Evolutionary conservation across 2,329 filamentous ascomycete genomes (phyloP).

Genomic region (Aspergillus phoenicis): DNA sequence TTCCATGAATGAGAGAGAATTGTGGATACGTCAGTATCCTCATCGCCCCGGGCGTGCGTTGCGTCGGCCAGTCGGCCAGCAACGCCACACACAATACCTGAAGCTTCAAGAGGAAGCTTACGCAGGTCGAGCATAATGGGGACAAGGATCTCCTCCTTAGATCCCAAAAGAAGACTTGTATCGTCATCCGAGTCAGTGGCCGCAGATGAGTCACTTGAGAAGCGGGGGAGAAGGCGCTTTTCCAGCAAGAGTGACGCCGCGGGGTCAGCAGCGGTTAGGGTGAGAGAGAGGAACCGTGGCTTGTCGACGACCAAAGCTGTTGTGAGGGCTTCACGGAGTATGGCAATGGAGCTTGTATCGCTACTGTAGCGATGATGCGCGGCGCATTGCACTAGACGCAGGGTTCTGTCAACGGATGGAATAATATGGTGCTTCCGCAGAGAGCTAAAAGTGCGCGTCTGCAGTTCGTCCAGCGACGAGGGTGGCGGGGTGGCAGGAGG

Average conservation of each 20-base stretch:
- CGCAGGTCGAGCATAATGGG: constrained; percentile 88
- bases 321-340: constrained; percentile 43
- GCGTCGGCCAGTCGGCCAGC: constrained; percentile 79
- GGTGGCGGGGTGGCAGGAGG: constrained; percentile 73
- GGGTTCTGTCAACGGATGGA: constrained; percentile 67
- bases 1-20: constrained; percentile 21
- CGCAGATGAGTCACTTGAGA: constrained; percentile 62
- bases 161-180: constrained; percentile 73
- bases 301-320: constrained; percentile 42
- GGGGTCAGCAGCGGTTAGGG: constrained; percentile 48
- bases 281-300: constrained; percentile 54
- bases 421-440: constrained; percentile 75
- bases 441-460: constrained; percentile 78
- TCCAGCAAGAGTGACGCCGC: constrained; percentile 51
- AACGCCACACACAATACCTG: constrained; percentile 92
- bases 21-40: constrained; percentile 25
- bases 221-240: constrained; percentile 59
- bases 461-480: constrained; percentile 75
- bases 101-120: constrained; percentile 79
- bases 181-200: constrained; percentile 41
- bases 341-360: constrained; percentile 41
- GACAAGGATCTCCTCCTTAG: constrained; percentile 68
- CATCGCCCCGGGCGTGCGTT: constrained; percentile 54
- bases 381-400: constrained; percentile 81
- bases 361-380: constrained; percentile 56